Conservation (phyloP, 2,329 filamentous ascomycete genomes). For the Claviceps pazoutovae region DNA sequence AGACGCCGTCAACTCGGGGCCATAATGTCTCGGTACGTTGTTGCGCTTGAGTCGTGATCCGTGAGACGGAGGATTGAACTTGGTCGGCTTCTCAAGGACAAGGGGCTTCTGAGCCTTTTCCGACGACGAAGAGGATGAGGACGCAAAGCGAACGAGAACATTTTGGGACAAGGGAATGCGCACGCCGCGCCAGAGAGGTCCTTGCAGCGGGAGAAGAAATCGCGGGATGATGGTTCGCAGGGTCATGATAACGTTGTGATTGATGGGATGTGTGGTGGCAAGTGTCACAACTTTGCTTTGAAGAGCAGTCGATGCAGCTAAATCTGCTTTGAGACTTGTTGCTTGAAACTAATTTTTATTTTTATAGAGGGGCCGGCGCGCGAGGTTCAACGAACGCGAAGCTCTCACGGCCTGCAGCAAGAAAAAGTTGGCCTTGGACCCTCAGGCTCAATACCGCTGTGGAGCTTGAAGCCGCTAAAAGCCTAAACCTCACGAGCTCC, state of each 20-base stretch:
- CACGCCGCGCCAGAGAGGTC: conserved; percentile 38
- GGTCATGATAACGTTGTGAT: conserved; percentile 22
- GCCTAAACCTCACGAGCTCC: too few species aligned
- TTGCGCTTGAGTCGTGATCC: conserved; percentile 49
- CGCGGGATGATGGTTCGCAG: conserved; percentile 44
- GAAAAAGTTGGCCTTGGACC: conserved; percentile 3
- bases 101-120: conserved; percentile 34
- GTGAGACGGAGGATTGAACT: conserved; percentile 88
- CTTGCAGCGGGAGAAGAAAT: conserved; percentile 52
- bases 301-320: not conserved
- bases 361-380: not conserved
- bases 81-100: conserved; percentile 72
- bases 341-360: not conserved
- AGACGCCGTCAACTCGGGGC: conserved; percentile 51
- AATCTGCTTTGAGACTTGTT: too few species aligned
- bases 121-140: conserved; percentile 7
- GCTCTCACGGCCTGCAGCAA: not conserved
- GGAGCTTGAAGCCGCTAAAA: not conserved
- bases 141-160: conserved; percentile 22
- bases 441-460: conserved; percentile 1
- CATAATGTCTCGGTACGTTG: conserved; percentile 53
- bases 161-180: conserved; percentile 22
- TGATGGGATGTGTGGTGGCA: not conserved
- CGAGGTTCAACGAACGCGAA: not conserved
- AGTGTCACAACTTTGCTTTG: not conserved